phyloP scores from a whole-genome alignment of 306 rosid species.

The Malus sylvestris region DNA sequence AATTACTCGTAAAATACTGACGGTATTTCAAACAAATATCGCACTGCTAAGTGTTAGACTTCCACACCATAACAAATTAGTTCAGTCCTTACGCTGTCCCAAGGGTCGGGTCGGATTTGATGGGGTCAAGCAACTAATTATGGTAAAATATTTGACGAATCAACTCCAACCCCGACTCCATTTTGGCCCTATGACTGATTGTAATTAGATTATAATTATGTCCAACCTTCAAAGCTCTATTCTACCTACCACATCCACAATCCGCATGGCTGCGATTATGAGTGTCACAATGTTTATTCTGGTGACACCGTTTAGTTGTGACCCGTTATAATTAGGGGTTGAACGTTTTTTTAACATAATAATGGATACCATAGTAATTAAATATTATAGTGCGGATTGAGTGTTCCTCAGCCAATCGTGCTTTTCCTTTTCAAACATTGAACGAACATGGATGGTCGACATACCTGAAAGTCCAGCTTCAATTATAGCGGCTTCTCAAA shows the following conservation, averaged over 20 bases:
- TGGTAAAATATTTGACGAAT: background rate
- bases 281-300: background rate
- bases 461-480: too few relatives aligned
- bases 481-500: too few relatives aligned
- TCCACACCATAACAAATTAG: background rate
- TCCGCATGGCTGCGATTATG: background rate
- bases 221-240: background rate
- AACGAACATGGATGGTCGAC: too few relatives aligned
- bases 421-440: background rate
- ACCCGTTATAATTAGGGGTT: too few relatives aligned
- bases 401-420: background rate
- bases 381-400: background rate
- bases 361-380: too few relatives aligned
- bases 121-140: background rate
- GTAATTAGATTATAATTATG: background rate
- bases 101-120: constrained; percentile 6
- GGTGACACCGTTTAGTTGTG: too few relatives aligned
- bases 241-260: background rate
- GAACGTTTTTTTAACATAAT: too few relatives aligned
- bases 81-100: background rate
- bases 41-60: too few relatives aligned
- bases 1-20: too few relatives aligned
- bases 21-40: background rate
- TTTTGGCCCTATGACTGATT: background rate
- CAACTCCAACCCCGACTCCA: too few relatives aligned